Evolutionary conservation across 2,329 filamentous ascomycete genomes (phyloP).

Genomic region (Apiospora phragmitis): DNA sequence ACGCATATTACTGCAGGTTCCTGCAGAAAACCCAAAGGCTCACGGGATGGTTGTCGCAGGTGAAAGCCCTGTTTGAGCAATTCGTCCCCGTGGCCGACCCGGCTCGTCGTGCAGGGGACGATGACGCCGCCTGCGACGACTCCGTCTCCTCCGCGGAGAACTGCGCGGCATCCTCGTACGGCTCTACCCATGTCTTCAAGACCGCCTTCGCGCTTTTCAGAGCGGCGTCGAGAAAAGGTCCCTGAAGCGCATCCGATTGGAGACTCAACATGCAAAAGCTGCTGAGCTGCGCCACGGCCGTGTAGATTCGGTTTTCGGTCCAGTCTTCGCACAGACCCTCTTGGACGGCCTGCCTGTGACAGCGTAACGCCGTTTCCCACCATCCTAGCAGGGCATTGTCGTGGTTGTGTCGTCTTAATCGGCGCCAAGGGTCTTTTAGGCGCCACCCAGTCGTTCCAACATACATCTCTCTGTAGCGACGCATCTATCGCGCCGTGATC

Average conservation of each 20-base stretch:
- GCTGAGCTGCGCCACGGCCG: slow-evolving; percentile 22
- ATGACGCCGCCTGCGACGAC: slow-evolving; percentile 6
- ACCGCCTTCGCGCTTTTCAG: slow-evolving; percentile 11
- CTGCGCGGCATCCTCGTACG: slow-evolving; percentile 19
- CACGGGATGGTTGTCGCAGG: too few relatives aligned
- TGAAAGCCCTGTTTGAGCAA: too few relatives aligned
- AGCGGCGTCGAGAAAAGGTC: slow-evolving; percentile 16
- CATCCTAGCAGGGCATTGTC: not conserved
- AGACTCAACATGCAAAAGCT: slow-evolving; percentile 23
- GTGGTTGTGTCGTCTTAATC: not conserved
- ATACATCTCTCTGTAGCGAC: too few relatives aligned
- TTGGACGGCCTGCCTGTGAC: not conserved
- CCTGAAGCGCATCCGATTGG: slow-evolving; percentile 18
- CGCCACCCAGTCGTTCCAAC: not conserved
- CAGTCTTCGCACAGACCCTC: not conserved
- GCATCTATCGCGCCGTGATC: not conserved
- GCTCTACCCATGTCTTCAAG: slow-evolving; percentile 21
- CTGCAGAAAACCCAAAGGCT: too few relatives aligned
- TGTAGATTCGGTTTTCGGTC: slow-evolving; percentile 15
- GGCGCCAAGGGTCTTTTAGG: not conserved
- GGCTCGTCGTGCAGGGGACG: slow-evolving; percentile 8
- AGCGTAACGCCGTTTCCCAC: not conserved
- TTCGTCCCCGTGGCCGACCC: too few relatives aligned
- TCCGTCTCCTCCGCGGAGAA: slow-evolving; percentile 1
- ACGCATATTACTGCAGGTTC: too few relatives aligned